Conservation (phyloP, 257 asterid species). For the Solanum appendiculatum region DNA sequence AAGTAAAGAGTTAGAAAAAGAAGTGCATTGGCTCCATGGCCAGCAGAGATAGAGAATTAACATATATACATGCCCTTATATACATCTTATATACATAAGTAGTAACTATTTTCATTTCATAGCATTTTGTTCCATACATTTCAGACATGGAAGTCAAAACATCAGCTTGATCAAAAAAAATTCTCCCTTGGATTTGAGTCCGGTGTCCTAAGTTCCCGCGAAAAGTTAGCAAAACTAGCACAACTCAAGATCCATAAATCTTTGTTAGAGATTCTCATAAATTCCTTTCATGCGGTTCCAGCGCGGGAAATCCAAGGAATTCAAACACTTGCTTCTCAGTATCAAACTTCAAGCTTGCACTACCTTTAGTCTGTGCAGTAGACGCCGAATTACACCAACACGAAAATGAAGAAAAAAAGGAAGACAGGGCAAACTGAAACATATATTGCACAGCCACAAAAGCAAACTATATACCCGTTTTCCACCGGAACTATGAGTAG, state of each 20-base stretch:
- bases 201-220: neutral
- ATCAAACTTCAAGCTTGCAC: constrained; percentile 73
- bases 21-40: neutral
- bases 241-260: neutral
- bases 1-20: neutral
- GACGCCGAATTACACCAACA: neutral
- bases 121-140: neutral
- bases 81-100: neutral
- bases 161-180: neutral
- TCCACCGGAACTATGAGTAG: constrained; percentile 17
- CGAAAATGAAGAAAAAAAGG: neutral
- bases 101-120: neutral
- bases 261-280: constrained; percentile 23
- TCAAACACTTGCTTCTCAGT: constrained; percentile 82
- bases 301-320: constrained; percentile 83
- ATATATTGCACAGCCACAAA: neutral
- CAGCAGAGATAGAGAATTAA: neutral
- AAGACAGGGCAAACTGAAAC: neutral
- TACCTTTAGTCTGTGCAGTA: constrained; percentile 57
- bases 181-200: neutral
- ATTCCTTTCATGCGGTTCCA: constrained; percentile 74
- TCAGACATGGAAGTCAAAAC: neutral
- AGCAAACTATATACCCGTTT: constrained; percentile 41
- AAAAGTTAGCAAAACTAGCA: neutral
- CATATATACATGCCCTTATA: neutral